Percentiles rank a stretch among this genome's conserved stretches.
These are phyloP conservation scores for Pulveroboletus ravenelii DNA, from an alignment of 768 basidiomycete species.

Conservation along the genomic window DNA sequence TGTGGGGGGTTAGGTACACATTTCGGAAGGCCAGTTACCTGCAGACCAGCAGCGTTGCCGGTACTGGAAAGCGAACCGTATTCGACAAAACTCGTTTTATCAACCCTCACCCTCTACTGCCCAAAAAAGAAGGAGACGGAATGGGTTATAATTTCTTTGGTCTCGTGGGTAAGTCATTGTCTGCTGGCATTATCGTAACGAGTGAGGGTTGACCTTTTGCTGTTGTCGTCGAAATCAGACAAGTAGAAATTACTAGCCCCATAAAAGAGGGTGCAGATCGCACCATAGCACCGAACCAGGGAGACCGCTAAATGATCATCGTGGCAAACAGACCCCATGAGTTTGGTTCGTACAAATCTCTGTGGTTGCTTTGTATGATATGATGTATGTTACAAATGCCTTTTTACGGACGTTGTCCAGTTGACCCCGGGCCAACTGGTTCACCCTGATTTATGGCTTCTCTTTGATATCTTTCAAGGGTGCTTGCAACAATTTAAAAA, in stretches of 20 bases:
- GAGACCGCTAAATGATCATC: constrained; percentile 4
- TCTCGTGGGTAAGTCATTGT: constrained; percentile 17
- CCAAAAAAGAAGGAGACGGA: constrained; percentile 9
- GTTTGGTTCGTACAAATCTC: background rate
- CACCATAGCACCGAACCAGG: constrained; percentile 3
- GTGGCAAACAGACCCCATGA: background rate
- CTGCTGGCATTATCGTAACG: background rate
- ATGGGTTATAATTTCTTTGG: constrained; percentile 16
- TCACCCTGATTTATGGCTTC: too few relatives aligned
- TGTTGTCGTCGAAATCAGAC: constrained; percentile 6
- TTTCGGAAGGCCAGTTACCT: constrained; percentile 22
- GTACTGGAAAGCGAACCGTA: constrained; percentile 29
- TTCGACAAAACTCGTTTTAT: constrained; percentile 28
- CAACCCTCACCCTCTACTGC: constrained; percentile 16
- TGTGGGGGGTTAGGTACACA: constrained; percentile 13
- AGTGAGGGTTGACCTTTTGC: background rate
- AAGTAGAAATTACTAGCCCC: constrained; percentile 23
- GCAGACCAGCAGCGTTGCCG: constrained; percentile 25
- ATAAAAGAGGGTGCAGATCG: constrained; percentile 18
- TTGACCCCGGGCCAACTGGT: background rate
- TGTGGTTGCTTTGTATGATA: background rate
- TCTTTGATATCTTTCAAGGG: too few relatives aligned
- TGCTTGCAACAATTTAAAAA: too few relatives aligned
- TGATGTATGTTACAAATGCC: background rate
- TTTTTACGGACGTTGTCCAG: background rate